Conservation (phyloP, 768 basidiomycete species). For the Lactarius tabidus region DNA sequence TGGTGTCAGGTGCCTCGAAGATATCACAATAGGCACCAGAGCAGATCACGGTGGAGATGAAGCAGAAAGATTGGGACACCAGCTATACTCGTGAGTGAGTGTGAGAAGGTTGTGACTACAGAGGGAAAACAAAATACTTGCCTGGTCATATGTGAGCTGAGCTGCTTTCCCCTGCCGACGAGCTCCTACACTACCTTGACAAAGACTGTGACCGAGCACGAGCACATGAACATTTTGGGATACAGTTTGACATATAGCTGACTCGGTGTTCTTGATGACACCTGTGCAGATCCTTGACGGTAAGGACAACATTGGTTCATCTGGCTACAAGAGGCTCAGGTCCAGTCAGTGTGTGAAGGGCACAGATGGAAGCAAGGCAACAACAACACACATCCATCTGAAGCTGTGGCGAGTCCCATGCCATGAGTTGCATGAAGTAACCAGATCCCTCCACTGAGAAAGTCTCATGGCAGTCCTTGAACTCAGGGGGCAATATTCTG, state of each 20-base stretch:
- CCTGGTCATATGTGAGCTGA: constrained; percentile 71
- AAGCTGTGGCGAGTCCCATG: constrained; percentile 71
- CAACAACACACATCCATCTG: constrained; percentile 57
- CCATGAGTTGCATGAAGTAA: constrained; percentile 76
- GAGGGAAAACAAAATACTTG: constrained; percentile 29
- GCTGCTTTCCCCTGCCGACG: constrained; percentile 69
- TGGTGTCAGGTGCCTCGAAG: constrained; percentile 51
- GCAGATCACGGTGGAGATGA: constrained; percentile 90
- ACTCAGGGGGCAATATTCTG: constrained; percentile 91
- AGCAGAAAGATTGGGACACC: constrained; percentile 85
- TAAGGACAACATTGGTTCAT: constrained; percentile 80
- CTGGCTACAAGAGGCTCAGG: constrained; percentile 45
- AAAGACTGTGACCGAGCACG: constrained; percentile 62
- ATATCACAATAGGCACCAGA: constrained; percentile 76
- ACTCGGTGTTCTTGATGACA: constrained; percentile 84
- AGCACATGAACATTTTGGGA: constrained; percentile 66
- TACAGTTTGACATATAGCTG: constrained; percentile 81
- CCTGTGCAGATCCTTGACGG: constrained; percentile 86
- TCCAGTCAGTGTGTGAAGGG: constrained; percentile 32
- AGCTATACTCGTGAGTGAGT: constrained; percentile 80
- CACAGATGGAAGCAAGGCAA: constrained; percentile 33
- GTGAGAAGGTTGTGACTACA: constrained; percentile 26
- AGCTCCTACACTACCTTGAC: constrained; percentile 91
- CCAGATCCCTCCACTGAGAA: constrained; percentile 73
- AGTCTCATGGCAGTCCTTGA: constrained; percentile 81